Conservation (phyloP, 805 yeast species). For the Blastobotrys muscicola region DNA sequence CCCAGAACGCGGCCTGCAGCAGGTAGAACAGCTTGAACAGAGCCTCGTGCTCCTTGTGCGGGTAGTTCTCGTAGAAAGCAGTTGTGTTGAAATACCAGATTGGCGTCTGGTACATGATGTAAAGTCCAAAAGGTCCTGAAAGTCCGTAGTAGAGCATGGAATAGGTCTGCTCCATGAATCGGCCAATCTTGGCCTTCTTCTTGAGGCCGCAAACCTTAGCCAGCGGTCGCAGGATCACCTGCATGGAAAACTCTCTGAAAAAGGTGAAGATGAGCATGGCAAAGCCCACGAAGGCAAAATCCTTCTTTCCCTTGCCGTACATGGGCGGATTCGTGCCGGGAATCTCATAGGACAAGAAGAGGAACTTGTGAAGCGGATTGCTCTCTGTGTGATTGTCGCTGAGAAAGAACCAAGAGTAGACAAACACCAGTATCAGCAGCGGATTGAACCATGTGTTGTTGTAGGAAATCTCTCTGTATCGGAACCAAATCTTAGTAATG, state of each 20-base stretch:
- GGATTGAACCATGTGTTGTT: slow-evolving; percentile 68
- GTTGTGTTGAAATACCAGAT: slow-evolving; percentile 85
- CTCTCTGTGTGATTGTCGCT: slow-evolving; percentile 49
- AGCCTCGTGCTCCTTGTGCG: slow-evolving; percentile 66
- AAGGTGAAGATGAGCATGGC: slow-evolving; percentile 86
- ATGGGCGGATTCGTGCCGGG: slow-evolving; percentile 36
- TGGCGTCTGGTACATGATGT: slow-evolving; percentile 75
- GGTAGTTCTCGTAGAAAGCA: slow-evolving; percentile 70
- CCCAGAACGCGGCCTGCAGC: slow-evolving; percentile 95
- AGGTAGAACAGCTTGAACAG: slow-evolving; percentile 74
- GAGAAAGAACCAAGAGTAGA: slow-evolving; percentile 36
- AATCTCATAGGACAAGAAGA: slow-evolving; percentile 55
- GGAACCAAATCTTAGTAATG: slow-evolving; percentile 33
- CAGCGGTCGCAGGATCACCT: slow-evolving; percentile 62
- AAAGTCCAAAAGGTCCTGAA: slow-evolving; percentile 79
- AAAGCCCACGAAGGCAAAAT: slow-evolving; percentile 67
- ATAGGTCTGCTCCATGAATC: slow-evolving; percentile 93
- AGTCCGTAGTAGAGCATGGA: slow-evolving; percentile 70
- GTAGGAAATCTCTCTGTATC: slow-evolving; percentile 48
- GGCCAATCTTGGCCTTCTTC: slow-evolving; percentile 46
- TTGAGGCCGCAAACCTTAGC: slow-evolving; percentile 46
- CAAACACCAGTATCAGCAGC: slow-evolving; percentile 35
- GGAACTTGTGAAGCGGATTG: slow-evolving; percentile 55
- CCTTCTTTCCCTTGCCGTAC: slow-evolving; percentile 84
- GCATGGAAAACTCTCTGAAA: slow-evolving; percentile 85